Conservation (phyloP, 345 rosid species). For the Eutrema japonicum region DNA sequence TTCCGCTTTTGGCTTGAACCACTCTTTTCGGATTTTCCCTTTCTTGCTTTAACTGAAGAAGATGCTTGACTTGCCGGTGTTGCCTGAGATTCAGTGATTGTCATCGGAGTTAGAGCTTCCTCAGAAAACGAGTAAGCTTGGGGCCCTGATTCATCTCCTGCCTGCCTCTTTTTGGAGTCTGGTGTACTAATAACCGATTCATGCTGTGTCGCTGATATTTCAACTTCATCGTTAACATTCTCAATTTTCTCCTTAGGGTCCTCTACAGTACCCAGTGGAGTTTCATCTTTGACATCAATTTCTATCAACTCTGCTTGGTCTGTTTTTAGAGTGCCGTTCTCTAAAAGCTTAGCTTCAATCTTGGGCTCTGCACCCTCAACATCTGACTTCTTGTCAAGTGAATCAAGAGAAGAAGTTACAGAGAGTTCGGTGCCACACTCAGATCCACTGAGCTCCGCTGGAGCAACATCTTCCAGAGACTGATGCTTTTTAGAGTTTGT, state of each 20-base stretch:
- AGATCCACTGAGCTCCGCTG: conserved; percentile 60
- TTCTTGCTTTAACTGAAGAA: conserved; percentile 57
- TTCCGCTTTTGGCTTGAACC: conserved; percentile 62
- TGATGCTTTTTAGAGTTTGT: conserved; percentile 40
- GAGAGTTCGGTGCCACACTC: conserved; percentile 95
- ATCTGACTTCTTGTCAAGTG: conserved; percentile 70
- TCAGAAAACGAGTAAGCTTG: conserved; percentile 47
- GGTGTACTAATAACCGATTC: conserved; percentile 48
- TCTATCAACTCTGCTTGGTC: conserved; percentile 39
- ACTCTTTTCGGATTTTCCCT: conserved; percentile 55
- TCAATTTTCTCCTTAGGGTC: conserved; percentile 48
- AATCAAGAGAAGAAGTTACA: conserved; percentile 85
- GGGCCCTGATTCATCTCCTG: conserved; percentile 39
- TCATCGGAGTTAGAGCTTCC: conserved; percentile 66
- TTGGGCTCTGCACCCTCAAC: conserved; percentile 50
- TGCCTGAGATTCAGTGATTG: conserved; percentile 75
- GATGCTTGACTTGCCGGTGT: conserved; percentile 85
- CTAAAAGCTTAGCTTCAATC: conserved; percentile 50
- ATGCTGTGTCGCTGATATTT: conserved; percentile 35
- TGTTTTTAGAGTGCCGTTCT: conserved; percentile 44
- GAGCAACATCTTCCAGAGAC: conserved; percentile 46
- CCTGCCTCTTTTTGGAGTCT: conserved; percentile 53
- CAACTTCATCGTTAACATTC: conserved; percentile 44
- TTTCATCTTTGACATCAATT: conserved; percentile 47
- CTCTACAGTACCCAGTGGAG: conserved; percentile 23